Conservation (phyloP, 1,139 yeast genomes). For the Arxiozyma bovina region DNA sequence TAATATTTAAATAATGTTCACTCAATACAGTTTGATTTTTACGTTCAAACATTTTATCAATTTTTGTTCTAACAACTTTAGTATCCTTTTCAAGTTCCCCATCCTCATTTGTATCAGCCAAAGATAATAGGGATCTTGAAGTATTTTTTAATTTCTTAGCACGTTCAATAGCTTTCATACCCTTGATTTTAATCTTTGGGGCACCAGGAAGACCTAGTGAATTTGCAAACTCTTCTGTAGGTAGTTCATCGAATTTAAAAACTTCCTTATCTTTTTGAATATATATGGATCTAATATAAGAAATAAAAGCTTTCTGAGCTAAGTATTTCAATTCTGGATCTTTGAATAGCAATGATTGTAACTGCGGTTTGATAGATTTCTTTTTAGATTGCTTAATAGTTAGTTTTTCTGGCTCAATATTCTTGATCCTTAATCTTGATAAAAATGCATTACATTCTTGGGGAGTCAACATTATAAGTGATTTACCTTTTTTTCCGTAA, state of each 20-base stretch:
- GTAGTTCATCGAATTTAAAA: conserved; percentile 66
- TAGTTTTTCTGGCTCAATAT: conserved; percentile 62
- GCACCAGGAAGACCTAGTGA: conserved; percentile 94
- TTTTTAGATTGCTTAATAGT: conserved; percentile 70
- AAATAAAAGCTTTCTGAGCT: conserved; percentile 91
- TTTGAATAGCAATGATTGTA: conserved; percentile 84
- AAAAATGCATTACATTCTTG: conserved; percentile 75
- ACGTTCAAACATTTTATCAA: conserved; percentile 93
- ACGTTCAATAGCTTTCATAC: conserved; percentile 36
- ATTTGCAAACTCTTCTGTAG: conserved; percentile 75
- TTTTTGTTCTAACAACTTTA: conserved; percentile 67
- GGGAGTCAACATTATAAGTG: conserved; percentile 74
- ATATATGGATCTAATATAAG: conserved; percentile 77
- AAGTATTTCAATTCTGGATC: conserved; percentile 85
- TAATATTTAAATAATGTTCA: conserved; percentile 73
- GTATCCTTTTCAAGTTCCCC: conserved; percentile 45
- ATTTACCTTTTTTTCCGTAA: conserved; percentile 82
- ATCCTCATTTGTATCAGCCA: conserved; percentile 55
- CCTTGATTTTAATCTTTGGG: conserved; percentile 75
- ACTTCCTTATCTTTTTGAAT: conserved; percentile 83
- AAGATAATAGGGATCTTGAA: conserved; percentile 55
- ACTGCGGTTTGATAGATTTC: conserved; percentile 70
- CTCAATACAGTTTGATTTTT: conserved; percentile 87
- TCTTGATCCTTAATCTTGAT: conserved; percentile 50
- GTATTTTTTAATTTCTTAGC: conserved; percentile 73